Evolutionary conservation across 1,284 basidiomycete species (phyloP).

Genomic region (Trichosporon sp.): DNA sequence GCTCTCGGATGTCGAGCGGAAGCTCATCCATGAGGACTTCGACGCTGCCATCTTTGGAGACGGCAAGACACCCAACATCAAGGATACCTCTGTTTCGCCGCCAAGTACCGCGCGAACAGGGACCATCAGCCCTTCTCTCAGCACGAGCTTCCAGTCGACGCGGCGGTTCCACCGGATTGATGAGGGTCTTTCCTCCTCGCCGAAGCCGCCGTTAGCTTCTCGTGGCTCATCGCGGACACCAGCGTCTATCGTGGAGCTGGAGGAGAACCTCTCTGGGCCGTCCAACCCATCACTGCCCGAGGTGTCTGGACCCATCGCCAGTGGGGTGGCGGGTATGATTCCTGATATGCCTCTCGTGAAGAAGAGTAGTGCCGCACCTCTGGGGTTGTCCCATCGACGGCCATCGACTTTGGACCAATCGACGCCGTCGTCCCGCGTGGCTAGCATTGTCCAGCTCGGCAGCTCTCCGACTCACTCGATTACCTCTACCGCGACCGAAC

Average conservation of each 20-base stretch:
- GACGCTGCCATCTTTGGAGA: slow-evolving; percentile 45
- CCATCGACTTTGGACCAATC: slow-evolving; percentile 19
- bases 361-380: background rate
- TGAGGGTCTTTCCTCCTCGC: slow-evolving; percentile 20
- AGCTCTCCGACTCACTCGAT: slow-evolving; percentile 28
- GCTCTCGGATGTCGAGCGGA: slow-evolving; percentile 39
- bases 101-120: slow-evolving; percentile 21
- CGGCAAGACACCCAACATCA: background rate
- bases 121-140: slow-evolving; percentile 19
- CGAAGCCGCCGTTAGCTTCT: slow-evolving; percentile 17
- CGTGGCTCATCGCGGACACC: slow-evolving; percentile 22
- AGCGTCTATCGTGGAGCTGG: slow-evolving; percentile 21
- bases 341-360: slow-evolving; percentile 28
- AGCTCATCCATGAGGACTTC: slow-evolving; percentile 42
- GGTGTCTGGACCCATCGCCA: slow-evolving; percentile 2
- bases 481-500: slow-evolving; percentile 21
- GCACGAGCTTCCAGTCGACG: slow-evolving; percentile 49
- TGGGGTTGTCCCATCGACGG: background rate
- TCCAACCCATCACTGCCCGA: slow-evolving; percentile 25
- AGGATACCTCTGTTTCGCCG: slow-evolving; percentile 20
- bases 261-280: slow-evolving; percentile 24
- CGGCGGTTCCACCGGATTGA: slow-evolving; percentile 41
- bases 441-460: slow-evolving; percentile 24
- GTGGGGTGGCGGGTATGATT: slow-evolving; percentile 20
- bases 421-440: slow-evolving; percentile 27